A percentile compares a stretch with the other conserved stretches of the same genome.
These are phyloP conservation scores for Fomitiporia mediterranea DNA, from an alignment of 1,284 basidiomycete species.

Conservation along the genomic window DNA sequence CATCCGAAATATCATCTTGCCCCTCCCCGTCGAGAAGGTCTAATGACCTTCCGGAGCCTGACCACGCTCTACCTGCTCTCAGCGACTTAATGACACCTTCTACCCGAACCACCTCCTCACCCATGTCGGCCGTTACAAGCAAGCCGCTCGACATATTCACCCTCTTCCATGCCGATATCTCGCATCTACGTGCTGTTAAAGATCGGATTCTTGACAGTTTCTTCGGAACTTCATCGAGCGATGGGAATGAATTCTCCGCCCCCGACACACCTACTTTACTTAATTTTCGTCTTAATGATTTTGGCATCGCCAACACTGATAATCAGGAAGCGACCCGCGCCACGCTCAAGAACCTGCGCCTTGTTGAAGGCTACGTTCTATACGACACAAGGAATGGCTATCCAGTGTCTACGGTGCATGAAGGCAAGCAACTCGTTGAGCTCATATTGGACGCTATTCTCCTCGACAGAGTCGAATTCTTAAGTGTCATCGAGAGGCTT, in stretches of 20 bases:
- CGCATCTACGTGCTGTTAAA: slow-evolving; percentile 8
- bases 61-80: not conserved
- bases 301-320: not conserved
- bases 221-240: slow-evolving; percentile 1
- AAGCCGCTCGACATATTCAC: slow-evolving; percentile 17
- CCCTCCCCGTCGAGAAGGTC: slow-evolving; percentile 5
- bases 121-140: not conserved
- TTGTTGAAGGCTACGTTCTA: slow-evolving; percentile 2
- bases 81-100: not conserved
- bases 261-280: not conserved
- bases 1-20: slow-evolving; percentile 5
- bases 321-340: not conserved
- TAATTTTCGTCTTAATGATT: not conserved
- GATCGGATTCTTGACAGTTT: slow-evolving; percentile 11
- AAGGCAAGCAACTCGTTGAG: slow-evolving; percentile 33
- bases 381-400: slow-evolving; percentile 8
- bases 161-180: slow-evolving; percentile 15
- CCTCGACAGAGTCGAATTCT: slow-evolving; percentile 14
- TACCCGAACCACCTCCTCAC: not conserved
- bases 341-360: slow-evolving; percentile 1
- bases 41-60: not conserved
- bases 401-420: not conserved
- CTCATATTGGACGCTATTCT: slow-evolving; percentile 56
- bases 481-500: not conserved
- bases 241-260: slow-evolving; percentile 2